Evolutionary conservation across 306 rosid species (phyloP), one percentile per base, ranked within the genome.

Genomic region (Amphicarpaea edgeworthii): DNA sequence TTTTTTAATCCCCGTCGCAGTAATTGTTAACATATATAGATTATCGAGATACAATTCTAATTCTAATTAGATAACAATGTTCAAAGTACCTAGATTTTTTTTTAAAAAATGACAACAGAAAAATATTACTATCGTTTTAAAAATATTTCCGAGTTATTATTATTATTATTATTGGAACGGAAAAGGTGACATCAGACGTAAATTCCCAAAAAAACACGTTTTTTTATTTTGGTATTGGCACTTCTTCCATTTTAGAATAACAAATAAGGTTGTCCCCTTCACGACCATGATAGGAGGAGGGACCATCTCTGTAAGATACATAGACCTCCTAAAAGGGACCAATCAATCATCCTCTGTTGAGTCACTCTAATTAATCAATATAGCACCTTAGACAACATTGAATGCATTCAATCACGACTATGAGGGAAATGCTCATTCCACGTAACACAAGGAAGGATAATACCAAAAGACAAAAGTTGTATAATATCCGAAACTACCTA

Each of bases 231-330:
- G n/a, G 55, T 4, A 37, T 76, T 53, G 59, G 62, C 42, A 37
- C 4, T 49, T 49, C 4, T 49, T 49, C 34, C 55, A 20, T 62
- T 70, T 43, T 32, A 20, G 12, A 19, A 53, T 62, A 40, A 7
- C 64, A 51, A 24, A 41, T 4, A 58, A 28, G 38, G 65, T 59
- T 60, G 58, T 20, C 28, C 16, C 54, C 28, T 19, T 45, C 61
- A 49, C 21, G 58, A 72, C 17, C 28, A 24, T n/a, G 55, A 26
- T 20, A 54, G 32, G 30, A 7, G 84, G 83, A 4, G 82, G 85
- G 86, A 82, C 81, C 89, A 86, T 61, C n/a, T 28, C 16, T 12
- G 58, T 66, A 51, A 65, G 59, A 54, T 38, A 42, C 34, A 43
- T 47, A 16, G 24, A 4, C 19, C 17, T 46, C 49, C 37, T 32